Conservation (phyloP, 371 early-diverging fungal species). For the Syncephalis fuscata region DNA sequence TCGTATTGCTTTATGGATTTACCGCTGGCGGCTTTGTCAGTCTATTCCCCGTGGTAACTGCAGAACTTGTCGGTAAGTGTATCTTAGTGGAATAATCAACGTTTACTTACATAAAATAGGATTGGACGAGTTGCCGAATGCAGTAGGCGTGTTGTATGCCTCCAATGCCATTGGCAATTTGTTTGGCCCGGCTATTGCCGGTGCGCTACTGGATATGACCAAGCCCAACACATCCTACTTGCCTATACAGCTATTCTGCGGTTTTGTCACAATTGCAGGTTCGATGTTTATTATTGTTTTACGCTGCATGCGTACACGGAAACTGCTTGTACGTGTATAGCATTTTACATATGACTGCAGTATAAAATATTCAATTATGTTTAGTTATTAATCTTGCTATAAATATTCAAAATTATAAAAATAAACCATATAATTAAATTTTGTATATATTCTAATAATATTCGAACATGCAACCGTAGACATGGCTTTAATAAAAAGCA, state of each 20-base stretch:
- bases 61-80: slow-evolving; percentile 12
- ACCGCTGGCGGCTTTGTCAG: slow-evolving; percentile 31
- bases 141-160: slow-evolving; percentile 19
- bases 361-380: no score
- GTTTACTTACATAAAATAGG: slow-evolving; percentile 13
- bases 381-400: no score
- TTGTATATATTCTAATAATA: no score
- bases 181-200: slow-evolving; percentile 32
- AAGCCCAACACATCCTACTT: slow-evolving; percentile 12
- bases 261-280: slow-evolving; percentile 4
- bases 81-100: slow-evolving; percentile 10
- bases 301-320: slow-evolving; percentile 7
- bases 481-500: no score
- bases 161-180: slow-evolving; percentile 21
- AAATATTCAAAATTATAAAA: no score
- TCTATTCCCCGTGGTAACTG: slow-evolving; percentile 23
- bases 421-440: no score
- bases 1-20: slow-evolving; percentile 31
- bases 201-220: slow-evolving; percentile 21
- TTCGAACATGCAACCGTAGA: no score
- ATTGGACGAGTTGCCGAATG: slow-evolving; percentile 19
- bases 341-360: background rate
- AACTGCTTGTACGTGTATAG: slow-evolving; percentile 9
- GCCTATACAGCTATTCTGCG: background rate
- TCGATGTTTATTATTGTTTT: slow-evolving; percentile 6